These are phyloP conservation scores for Dactylellina cionopaga DNA, from an alignment of 2,329 filamentous ascomycete species.

Conservation along the genomic window DNA sequence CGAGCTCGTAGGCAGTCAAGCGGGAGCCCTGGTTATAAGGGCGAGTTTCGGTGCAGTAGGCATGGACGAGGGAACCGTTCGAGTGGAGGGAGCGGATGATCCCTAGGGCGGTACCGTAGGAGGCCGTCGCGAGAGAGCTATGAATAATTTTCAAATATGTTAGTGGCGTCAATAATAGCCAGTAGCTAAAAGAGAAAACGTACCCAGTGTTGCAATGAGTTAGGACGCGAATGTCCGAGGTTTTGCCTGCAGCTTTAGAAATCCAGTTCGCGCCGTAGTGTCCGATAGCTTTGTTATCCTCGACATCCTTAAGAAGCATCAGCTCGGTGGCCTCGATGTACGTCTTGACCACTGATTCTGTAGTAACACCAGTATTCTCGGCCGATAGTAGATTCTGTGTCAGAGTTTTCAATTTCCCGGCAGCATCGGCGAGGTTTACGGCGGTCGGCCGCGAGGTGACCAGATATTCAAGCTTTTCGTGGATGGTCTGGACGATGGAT, in stretches of 20 bases:
- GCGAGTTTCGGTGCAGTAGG: constrained; percentile 95
- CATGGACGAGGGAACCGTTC: constrained; percentile 75
- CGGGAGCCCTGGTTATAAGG: constrained; percentile 98
- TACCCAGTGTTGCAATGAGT: constrained; percentile 98
- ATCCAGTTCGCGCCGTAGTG: constrained; percentile 86
- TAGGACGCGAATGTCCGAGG: constrained; percentile 76
- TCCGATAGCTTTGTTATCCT: constrained; percentile 88
- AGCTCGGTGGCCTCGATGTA: constrained; percentile 84
- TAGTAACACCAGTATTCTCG: constrained; percentile 59
- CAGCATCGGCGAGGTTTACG: constrained; percentile 92
- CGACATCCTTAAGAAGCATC: constrained; percentile 86
- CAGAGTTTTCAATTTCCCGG: constrained; percentile 75
- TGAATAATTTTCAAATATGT: not conserved
- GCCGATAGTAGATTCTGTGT: constrained; percentile 65
- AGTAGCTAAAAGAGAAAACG: constrained; percentile 46
- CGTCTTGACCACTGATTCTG: constrained; percentile 69
- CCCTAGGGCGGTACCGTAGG: constrained; percentile 94
- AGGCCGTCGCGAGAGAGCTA: constrained; percentile 90
- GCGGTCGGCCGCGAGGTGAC: constrained; percentile 91
- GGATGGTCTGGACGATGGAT: constrained; percentile 72
- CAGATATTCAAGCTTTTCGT: constrained; percentile 82
- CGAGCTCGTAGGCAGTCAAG: constrained; percentile 94
- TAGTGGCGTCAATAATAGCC: not conserved
- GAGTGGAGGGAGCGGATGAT: constrained; percentile 86
- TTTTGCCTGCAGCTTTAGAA: constrained; percentile 67